Evolutionary conservation across 2,329 filamentous ascomycete genomes (phyloP).

Genomic region (Nothomitra cinnamomea): DNA sequence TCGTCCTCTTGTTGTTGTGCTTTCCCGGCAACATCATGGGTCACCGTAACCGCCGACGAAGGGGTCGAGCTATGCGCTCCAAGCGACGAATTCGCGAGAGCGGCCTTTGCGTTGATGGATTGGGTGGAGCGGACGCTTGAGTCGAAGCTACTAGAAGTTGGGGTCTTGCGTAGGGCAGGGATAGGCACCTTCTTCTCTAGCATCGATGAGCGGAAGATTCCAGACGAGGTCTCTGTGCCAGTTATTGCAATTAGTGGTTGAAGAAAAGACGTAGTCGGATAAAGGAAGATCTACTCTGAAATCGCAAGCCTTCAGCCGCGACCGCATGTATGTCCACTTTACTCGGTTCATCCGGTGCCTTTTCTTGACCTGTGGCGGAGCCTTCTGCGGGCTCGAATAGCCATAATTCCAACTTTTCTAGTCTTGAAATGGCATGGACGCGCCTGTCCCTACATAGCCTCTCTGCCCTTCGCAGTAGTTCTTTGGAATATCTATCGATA

Average conservation of each 20-base stretch:
- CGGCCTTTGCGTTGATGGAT: slow-evolving; percentile 1
- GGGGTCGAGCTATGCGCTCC: neutral
- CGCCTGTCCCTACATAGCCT: neutral
- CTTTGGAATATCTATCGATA: neutral
- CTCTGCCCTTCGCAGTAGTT: neutral
- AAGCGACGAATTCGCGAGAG: slow-evolving; percentile 1
- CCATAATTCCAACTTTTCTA: neutral
- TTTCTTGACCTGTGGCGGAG: neutral
- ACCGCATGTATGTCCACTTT: neutral
- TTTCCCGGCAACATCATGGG: neutral
- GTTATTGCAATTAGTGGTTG: neutral
- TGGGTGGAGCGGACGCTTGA: neutral
- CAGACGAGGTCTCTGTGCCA: neutral
- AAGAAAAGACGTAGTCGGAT: neutral
- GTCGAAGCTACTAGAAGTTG: slow-evolving; percentile 1
- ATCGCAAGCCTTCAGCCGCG: neutral
- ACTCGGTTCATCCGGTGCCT: neutral
- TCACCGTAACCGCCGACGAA: neutral
- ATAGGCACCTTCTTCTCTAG: neutral
- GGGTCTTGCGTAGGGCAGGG: neutral
- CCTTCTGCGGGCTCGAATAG: neutral
- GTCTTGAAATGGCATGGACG: neutral
- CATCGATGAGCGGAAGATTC: neutral
- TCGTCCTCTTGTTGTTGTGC: neutral
- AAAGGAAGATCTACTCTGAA: neutral